Conservation (phyloP, 352 stramenopile genomes). For the Phytophthora chlamydospora region DNA sequence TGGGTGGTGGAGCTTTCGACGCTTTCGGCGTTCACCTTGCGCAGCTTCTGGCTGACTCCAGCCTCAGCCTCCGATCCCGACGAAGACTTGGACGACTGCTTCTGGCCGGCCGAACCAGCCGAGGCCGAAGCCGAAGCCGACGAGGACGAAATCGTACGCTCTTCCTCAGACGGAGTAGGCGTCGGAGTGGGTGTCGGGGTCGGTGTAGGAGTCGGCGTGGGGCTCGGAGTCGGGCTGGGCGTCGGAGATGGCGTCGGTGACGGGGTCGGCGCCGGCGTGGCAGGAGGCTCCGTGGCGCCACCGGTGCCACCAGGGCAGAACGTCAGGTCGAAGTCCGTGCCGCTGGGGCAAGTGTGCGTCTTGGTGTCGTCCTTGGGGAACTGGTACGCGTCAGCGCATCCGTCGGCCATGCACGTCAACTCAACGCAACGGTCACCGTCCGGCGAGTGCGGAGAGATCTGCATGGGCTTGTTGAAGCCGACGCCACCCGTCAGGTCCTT, state of each 20-base stretch:
- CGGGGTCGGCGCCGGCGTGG: conserved; percentile 27
- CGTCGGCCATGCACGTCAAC: conserved; percentile 60
- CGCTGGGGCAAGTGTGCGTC: conserved; percentile 58
- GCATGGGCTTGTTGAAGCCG: conserved; percentile 72
- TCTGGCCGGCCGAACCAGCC: conserved; percentile 17
- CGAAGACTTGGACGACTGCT: conserved; percentile 18
- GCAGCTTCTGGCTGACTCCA: conserved; percentile 23
- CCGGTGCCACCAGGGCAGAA: conserved; percentile 61
- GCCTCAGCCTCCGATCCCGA: conserved; percentile 23
- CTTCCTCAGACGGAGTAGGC: conserved; percentile 7
- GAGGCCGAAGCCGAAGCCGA: conserved; percentile 23
- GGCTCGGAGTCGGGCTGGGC: conserved; percentile 37
- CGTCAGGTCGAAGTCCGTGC: conserved; percentile 62
- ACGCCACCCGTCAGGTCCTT: conserved; percentile 66
- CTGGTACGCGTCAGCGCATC: conserved; percentile 65
- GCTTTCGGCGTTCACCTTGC: conserved; percentile 25
- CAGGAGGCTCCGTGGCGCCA: conserved; percentile 26
- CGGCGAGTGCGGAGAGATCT: conserved; percentile 50
- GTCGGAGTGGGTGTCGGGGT: conserved; percentile 36
- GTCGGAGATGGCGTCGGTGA: conserved; percentile 33
- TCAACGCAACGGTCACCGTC: conserved; percentile 48
- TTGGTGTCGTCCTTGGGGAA: conserved; percentile 77
- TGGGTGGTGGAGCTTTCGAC: conserved; percentile 5
- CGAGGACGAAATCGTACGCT: conserved; percentile 13
- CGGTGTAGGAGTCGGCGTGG: conserved; percentile 41